Evolutionary conservation across 2,329 filamentous ascomycete species (phyloP).

Genomic region (Didymella segeticola): DNA sequence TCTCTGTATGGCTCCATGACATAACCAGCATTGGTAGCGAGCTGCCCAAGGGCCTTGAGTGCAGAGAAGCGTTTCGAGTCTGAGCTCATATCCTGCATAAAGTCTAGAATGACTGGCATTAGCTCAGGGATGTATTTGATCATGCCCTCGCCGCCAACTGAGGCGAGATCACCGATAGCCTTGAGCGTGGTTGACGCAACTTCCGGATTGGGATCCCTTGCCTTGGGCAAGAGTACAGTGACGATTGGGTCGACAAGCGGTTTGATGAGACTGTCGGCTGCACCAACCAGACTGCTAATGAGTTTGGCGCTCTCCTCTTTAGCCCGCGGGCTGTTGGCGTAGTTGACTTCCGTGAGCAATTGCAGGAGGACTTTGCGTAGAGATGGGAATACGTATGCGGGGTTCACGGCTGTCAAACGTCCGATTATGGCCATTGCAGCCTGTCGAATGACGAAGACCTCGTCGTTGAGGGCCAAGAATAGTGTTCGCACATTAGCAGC

Average conservation of each 20-base stretch:
- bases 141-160: conserved; percentile 94
- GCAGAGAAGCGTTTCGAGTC: conserved; percentile 90
- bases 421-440: conserved; percentile 97
- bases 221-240: conserved; percentile 90
- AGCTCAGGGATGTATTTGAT: conserved; percentile 86
- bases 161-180: conserved; percentile 91
- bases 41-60: conserved; percentile 85
- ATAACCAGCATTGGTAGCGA: conserved; percentile 96
- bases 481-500: conserved; percentile 96
- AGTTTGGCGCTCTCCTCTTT: conserved; percentile 97
- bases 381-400: conserved; percentile 96
- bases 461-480: conserved; percentile 95
- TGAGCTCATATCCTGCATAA: conserved; percentile 91
- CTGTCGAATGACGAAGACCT: conserved; percentile 89
- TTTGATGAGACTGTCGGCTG: conserved; percentile 90
- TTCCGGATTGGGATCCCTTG: conserved; percentile 80
- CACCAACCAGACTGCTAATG: conserved; percentile 89
- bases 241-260: conserved; percentile 98
- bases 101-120: conserved; percentile 94
- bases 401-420: conserved; percentile 87
- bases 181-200: conserved; percentile 95
- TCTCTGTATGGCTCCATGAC: conserved; percentile 96
- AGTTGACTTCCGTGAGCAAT: conserved; percentile 93
- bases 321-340: conserved; percentile 89
- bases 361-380: conserved; percentile 94